Percentiles rank a stretch among this genome's conserved stretches.
Conservation (phyloP, 2,329 filamentous ascomycete genomes). For the Nakataea oryzae region DNA sequence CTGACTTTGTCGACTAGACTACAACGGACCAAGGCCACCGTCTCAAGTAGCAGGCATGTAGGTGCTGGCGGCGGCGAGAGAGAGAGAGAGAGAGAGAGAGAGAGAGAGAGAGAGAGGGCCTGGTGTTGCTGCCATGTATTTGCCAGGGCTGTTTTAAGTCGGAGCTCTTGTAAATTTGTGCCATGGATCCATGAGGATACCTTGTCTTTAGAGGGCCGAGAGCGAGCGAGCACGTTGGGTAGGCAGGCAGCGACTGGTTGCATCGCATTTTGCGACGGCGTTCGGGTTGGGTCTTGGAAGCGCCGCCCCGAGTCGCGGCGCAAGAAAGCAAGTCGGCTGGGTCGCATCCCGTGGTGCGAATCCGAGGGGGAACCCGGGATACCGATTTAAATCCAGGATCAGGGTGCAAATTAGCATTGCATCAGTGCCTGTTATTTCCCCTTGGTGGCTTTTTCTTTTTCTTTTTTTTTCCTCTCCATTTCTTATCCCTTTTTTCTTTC, state of each 20-base stretch:
- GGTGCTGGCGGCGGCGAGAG: not conserved
- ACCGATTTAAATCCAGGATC: not conserved
- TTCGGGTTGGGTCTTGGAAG: not conserved
- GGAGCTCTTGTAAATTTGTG: not conserved
- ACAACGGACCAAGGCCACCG: conserved; percentile 4
- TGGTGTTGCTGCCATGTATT: not conserved
- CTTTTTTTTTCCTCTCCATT: not conserved
- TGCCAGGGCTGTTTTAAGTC: not conserved
- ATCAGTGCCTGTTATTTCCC: not conserved
- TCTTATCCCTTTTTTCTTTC: conserved; percentile 1
- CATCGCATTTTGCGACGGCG: not conserved
- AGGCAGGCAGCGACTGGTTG: not conserved
- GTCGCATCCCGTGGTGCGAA: not conserved
- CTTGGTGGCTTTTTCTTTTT: not conserved
- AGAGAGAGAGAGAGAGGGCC: not conserved
- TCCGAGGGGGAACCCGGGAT: not conserved
- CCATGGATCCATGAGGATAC: not conserved
- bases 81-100: not conserved
- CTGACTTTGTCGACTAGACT: not conserved
- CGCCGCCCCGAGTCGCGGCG: not conserved
- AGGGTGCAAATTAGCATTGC: not conserved
- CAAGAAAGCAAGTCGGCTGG: not conserved
- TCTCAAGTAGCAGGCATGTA: conserved; percentile 1
- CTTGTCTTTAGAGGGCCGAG: not conserved
- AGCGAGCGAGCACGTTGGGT: not conserved